These are phyloP conservation scores for Pinus tabuliformis DNA, from an alignment of 75 land plant genomes.

Conservation along the genomic window DNA sequence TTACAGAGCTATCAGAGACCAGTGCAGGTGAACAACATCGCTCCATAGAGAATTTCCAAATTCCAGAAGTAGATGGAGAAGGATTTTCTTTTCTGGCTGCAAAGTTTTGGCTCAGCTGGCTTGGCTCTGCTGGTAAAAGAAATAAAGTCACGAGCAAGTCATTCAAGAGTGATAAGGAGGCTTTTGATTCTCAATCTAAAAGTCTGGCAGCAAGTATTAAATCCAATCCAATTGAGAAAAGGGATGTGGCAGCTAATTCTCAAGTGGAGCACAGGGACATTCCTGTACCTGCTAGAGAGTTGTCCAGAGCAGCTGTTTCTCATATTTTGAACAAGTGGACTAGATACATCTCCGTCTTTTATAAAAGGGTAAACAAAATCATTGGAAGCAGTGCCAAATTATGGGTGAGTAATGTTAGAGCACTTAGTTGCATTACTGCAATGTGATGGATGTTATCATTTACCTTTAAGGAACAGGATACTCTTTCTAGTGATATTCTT, in stretches of 20 bases:
- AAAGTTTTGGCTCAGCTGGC: constrained; percentile 42
- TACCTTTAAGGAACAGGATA: no score
- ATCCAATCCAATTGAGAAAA: constrained; percentile 11
- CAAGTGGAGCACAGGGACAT: constrained; percentile 16
- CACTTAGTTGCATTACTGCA: background rate
- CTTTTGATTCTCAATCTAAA: constrained; percentile 27
- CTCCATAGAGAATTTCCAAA: constrained; percentile 7
- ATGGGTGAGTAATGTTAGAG: constrained; percentile 42
- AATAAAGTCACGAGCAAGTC: constrained; percentile 35
- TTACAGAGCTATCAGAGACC: constrained; percentile 10
- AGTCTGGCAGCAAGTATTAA: constrained; percentile 4
- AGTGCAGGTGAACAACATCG: constrained; percentile 11
- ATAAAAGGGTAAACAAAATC: constrained; percentile 19
- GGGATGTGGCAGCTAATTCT: constrained; percentile 9
- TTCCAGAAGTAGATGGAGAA: constrained; percentile 25
- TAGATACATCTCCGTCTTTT: constrained; percentile 30
- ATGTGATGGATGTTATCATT: background rate
- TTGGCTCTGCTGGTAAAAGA: constrained; percentile 34
- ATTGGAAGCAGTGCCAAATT: constrained; percentile 22
- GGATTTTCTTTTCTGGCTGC: constrained; percentile 23
- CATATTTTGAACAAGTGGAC: constrained; percentile 52
- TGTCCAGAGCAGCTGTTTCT: constrained; percentile 35
- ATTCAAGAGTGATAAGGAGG: constrained; percentile 35
- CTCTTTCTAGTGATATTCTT: no score
- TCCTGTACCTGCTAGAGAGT: constrained; percentile 28